Evolutionary conservation across 345 rosid genomes (phyloP), one percentile per base, ranked within the genome.

Genomic region (Pugionium dolabratum): DNA sequence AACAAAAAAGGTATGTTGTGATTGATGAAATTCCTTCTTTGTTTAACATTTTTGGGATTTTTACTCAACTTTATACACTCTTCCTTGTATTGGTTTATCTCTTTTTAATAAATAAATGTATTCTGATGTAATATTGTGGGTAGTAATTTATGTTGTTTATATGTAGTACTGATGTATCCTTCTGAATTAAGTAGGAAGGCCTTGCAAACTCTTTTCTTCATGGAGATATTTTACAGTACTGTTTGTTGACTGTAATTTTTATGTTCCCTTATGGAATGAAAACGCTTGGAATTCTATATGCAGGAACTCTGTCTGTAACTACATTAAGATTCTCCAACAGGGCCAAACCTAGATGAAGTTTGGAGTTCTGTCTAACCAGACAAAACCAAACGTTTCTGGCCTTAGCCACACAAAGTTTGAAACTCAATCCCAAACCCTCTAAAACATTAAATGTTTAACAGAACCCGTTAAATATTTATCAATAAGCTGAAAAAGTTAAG

Each of bases 131-230:
- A 45, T 30, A 7, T 11, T 59, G 11, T 59, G n/a, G 11, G 34
- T 59, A 42, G 37, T 50, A 41, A 11, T 59, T 42, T 42, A 4
- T 59, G 50, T 31, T 59, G 64, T 59, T 59, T 43, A 59, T 59
- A 59, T 25, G 18, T 18, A 18, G 28, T 6, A 43, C 11, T 59
- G 42, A 1, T 43, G 50, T 11, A 30, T 59, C 64, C 50, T 42
- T 59, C 64, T 43, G 39, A 59, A 43, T 11, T 31, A 42, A 59
- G 64, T 42, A 42, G 50, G 64, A 11, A 59, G 50, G 37, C 49
- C 37, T 41, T 41, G 40, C 27, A 27, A 58, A 40, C 4, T 2
- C 4, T 3, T 58, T 49, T 58, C 63, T 41, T 30, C 49, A n/a
- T 41, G 49, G 64, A 43, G 50, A 41, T 42, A 9, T 41, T 58